These are phyloP conservation scores for Teunomyces panamensis DNA, from an alignment of 805 yeast genomes.

Conservation along the genomic window DNA sequence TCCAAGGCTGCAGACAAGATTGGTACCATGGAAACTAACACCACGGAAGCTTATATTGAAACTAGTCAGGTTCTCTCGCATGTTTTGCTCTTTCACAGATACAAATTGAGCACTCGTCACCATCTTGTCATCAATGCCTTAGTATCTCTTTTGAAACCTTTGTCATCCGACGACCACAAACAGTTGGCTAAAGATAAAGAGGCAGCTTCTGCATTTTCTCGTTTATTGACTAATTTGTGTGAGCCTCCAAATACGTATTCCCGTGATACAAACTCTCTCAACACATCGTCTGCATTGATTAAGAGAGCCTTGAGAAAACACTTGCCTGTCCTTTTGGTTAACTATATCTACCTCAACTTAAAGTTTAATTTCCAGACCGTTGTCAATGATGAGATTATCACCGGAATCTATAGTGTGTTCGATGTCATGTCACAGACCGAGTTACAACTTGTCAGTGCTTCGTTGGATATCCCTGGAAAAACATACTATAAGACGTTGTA, in stretches of 20 bases:
- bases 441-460: slow-evolving; percentile 55
- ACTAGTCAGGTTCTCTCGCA: slow-evolving; percentile 55
- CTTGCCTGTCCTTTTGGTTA: slow-evolving; percentile 55
- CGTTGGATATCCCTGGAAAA: slow-evolving; percentile 68
- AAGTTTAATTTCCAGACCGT: slow-evolving; percentile 44
- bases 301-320: slow-evolving; percentile 64
- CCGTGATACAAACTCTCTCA: slow-evolving; percentile 38
- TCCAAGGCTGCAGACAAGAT: slow-evolving; percentile 18
- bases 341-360: slow-evolving; percentile 56
- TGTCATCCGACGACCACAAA: slow-evolving; percentile 28
- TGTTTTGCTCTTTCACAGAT: slow-evolving; percentile 65
- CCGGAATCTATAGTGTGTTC: slow-evolving; percentile 61
- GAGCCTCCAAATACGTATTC: slow-evolving; percentile 52
- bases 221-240: slow-evolving; percentile 67
- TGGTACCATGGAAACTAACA: not conserved
- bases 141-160: slow-evolving; percentile 47
- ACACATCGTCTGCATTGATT: slow-evolving; percentile 52
- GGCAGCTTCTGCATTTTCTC: slow-evolving; percentile 49
- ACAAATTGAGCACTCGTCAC: slow-evolving; percentile 66
- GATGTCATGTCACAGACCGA: slow-evolving; percentile 70
- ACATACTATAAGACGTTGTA: slow-evolving; percentile 65
- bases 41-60: slow-evolving; percentile 16
- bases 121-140: slow-evolving; percentile 57
- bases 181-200: slow-evolving; percentile 18
- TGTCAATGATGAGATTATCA: slow-evolving; percentile 47